Base-by-base conservation (phyloP, 2,329 filamentous ascomycete genomes). In the Fusarium buxicola region DNA sequence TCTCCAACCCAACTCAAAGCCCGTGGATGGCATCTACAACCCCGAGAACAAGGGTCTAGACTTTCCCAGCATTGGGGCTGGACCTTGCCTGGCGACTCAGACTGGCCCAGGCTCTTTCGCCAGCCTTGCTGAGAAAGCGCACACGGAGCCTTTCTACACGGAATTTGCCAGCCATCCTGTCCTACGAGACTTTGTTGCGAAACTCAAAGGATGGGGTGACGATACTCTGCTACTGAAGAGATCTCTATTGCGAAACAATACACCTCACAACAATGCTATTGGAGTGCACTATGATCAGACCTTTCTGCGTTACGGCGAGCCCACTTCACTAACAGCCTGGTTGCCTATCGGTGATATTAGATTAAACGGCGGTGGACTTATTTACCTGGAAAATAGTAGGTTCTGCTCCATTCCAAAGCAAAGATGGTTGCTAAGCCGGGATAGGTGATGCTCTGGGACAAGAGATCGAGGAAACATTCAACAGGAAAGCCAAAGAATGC, bases 201-300 rank as follows among this genome's bases (percentile, higher is more conserved):
- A 32, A 16, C 16, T 63, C 9, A 63, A 55, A 16, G 48, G 39
- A 1, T 65, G 61, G 59, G 48, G 52, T 0, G 48, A 49, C 0
- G n/a, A 63, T 7, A 63, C 59, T 4, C 24, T 54, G 8, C 10
- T 60, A 8, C 36, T 64, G 0, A 45, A 41, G 8, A 53, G 58
- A 21, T 56, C 58, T 1, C 69, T 87, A 10, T 69, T 87, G 48
- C 74, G 85, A 32, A 86, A 86, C 60, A 86, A 86, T 62, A 82
- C 81, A 0, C 85, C 85, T 0, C 79, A 79, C 0, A 85, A 82
- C 44, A 83, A 84, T 60, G 83, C 84, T 0, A 86, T 86, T 58
- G 84, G 84, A 0, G 84, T 87, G 4, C 85, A 87, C 58, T 87
- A 87, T 63, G 84, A 87, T 64, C 84, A 87, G 72, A 85, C 82